phyloP scores from a whole-genome alignment of 768 basidiomycete genomes.

The Hypholoma fasciculare region DNA sequence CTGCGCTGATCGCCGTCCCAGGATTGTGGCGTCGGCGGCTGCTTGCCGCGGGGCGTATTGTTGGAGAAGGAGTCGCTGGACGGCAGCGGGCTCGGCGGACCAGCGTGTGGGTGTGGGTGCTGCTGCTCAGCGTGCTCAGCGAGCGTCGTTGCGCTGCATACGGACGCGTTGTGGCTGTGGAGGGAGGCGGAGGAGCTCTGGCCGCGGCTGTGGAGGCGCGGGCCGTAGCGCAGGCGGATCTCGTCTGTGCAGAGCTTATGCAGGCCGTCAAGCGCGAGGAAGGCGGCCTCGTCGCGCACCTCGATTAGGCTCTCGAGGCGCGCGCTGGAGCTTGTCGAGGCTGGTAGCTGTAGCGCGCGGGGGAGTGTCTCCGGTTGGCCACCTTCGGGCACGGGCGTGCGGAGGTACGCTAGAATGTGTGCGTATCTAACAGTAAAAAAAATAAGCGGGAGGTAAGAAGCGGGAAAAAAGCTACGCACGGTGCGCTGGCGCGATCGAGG shows the following conservation, averaged over 20 bases:
- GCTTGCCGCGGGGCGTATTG: not conserved
- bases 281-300: conserved; percentile 77
- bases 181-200: conserved; percentile 37
- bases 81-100: not conserved
- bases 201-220: conserved; percentile 42
- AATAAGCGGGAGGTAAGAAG: not conserved
- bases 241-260: conserved; percentile 68
- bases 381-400: conserved; percentile 48
- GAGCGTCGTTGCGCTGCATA: conserved; percentile 61
- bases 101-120: not conserved
- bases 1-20: conserved; percentile 36
- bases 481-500: conserved; percentile 75
- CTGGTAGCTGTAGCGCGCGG: conserved; percentile 51
- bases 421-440: conserved; percentile 49
- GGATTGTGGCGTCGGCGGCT: conserved; percentile 46
- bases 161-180: conserved; percentile 53
- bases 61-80: not conserved
- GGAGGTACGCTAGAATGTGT: conserved; percentile 72
- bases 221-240: conserved; percentile 50
- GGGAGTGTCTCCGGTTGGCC: conserved; percentile 58
- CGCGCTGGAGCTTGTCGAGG: conserved; percentile 32
- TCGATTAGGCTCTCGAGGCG: conserved; percentile 71
- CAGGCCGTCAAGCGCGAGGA: conserved; percentile 68
- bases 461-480: conserved; percentile 57
- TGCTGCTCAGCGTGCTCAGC: conserved; percentile 47